Percentiles rank a stretch among this genome's conserved stretches.
Conservation (phyloP, 116 monocot species). For the Phalaenopsis hybrid region DNA sequence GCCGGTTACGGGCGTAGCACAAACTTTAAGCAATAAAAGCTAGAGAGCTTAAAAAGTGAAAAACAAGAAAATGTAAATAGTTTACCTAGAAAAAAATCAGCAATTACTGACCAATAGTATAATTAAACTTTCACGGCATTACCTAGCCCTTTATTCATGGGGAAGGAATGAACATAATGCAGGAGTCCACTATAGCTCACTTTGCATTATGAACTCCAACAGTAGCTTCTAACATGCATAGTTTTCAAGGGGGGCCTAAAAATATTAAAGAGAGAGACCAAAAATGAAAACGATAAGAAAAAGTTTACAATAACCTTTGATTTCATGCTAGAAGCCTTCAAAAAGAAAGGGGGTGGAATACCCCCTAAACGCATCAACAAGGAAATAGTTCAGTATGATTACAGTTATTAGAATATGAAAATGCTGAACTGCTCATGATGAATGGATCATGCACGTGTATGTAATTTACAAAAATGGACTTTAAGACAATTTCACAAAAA, state of each 20-base stretch:
- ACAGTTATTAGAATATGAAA: no score
- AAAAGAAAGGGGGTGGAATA: no score
- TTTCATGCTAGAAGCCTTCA: no score
- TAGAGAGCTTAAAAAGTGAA: neutral
- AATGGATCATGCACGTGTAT: neutral
- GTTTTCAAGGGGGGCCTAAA: neutral
- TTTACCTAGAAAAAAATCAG: neutral
- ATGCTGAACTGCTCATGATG: neutral
- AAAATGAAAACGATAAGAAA: no score
- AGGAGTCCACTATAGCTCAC: no score
- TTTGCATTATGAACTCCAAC: no score
- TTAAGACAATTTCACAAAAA: neutral
- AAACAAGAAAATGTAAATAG: neutral
- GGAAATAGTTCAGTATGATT: no score
- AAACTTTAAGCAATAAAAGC: neutral
- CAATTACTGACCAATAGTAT: neutral
- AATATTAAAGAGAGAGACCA: neutral
- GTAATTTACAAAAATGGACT: neutral
- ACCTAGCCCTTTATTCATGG: neutral
- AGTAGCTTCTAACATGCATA: neutral
- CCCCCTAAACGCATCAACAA: no score
- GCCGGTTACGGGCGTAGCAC: no score
- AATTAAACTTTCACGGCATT: no score
- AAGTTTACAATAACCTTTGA: no score
- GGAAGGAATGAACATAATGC: neutral